A percentile compares a stretch with the other conserved stretches of the same genome.
Conservation (phyloP, 2,329 filamentous ascomycete genomes). For the Sporothrix brasiliensis region DNA sequence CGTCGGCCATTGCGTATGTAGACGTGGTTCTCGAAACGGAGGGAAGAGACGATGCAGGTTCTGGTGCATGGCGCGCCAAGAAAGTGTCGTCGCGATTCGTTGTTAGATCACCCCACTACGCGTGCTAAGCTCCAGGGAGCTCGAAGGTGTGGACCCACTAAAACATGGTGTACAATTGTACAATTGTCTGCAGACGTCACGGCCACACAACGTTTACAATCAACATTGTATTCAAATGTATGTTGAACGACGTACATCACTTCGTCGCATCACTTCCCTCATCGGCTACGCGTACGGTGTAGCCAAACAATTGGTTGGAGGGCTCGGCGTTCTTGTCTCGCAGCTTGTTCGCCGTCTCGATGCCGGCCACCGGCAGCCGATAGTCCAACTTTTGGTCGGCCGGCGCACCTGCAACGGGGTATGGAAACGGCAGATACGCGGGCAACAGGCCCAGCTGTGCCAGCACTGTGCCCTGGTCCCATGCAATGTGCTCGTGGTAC, state of each 20-base stretch:
- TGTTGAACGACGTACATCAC: too few relatives aligned
- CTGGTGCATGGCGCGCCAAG: background rate
- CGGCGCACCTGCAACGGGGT: slow-evolving; percentile 50
- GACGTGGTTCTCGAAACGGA: background rate
- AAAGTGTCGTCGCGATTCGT: background rate
- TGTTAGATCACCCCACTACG: background rate
- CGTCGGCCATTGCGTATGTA: background rate
- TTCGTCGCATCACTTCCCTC: background rate
- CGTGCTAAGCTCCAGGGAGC: slow-evolving; percentile 4
- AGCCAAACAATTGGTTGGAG: slow-evolving; percentile 60
- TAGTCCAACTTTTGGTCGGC: slow-evolving; percentile 54
- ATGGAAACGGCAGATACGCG: slow-evolving; percentile 66
- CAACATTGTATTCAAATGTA: too few relatives aligned
- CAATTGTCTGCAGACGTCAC: background rate
- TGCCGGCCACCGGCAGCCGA: slow-evolving; percentile 61
- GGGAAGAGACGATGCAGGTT: too few relatives aligned
- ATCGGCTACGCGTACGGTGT: slow-evolving; percentile 28
- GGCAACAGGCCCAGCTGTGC: slow-evolving; percentile 65
- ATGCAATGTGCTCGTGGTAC: slow-evolving; percentile 71
- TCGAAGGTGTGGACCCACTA: slow-evolving; percentile 1
- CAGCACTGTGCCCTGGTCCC: slow-evolving; percentile 68
- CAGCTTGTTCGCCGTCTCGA: slow-evolving; percentile 55
- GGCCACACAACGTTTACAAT: too few relatives aligned
- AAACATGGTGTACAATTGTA: background rate
- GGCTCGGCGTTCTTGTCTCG: slow-evolving; percentile 53